Evolutionary conservation across 257 asterid species (phyloP).

Genomic region (Ilex asprella): DNA sequence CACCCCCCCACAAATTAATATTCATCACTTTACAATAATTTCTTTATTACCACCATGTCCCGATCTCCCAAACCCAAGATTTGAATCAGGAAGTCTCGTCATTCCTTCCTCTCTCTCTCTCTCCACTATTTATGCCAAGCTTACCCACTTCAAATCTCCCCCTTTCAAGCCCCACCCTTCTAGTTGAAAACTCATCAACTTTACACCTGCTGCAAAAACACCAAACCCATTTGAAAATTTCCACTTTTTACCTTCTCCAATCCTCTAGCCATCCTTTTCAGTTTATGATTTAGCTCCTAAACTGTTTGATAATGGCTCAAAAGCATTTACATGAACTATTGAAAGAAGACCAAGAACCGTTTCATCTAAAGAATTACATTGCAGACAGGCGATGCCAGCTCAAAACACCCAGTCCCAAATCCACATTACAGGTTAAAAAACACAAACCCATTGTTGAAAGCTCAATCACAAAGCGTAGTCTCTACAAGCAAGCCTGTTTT

Average conservation of each 20-base stretch:
- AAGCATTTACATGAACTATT: slow-evolving; percentile 60
- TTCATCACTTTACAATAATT: slow-evolving; percentile 1
- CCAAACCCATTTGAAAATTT: background rate
- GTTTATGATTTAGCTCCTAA: background rate
- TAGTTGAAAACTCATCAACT: slow-evolving; percentile 38
- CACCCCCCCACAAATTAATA: too few relatives aligned
- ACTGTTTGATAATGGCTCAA: slow-evolving; percentile 24
- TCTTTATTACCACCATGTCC: slow-evolving; percentile 14
- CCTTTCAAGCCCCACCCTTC: slow-evolving; percentile 7
- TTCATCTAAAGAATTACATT: slow-evolving; percentile 48
- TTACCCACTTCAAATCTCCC: slow-evolving; percentile 19
- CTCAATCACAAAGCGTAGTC: slow-evolving; percentile 16
- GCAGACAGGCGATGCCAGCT: slow-evolving; percentile 40
- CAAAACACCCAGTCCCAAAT: slow-evolving; percentile 16
- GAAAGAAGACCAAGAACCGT: slow-evolving; percentile 77
- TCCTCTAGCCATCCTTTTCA: background rate
- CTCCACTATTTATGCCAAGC: slow-evolving; percentile 7
- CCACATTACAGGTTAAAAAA: slow-evolving; percentile 29
- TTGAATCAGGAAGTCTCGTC: slow-evolving; percentile 17
- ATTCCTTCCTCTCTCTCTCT: slow-evolving; percentile 1
- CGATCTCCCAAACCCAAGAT: slow-evolving; percentile 13
- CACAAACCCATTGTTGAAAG: slow-evolving; percentile 20
- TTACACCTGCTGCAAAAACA: slow-evolving; percentile 3
- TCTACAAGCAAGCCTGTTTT: slow-evolving; percentile 62
- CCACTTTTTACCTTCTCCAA: background rate